These are phyloP conservation scores for Lactuca saligna DNA, from an alignment of 129 eudicot species.

Conservation along the genomic window DNA sequence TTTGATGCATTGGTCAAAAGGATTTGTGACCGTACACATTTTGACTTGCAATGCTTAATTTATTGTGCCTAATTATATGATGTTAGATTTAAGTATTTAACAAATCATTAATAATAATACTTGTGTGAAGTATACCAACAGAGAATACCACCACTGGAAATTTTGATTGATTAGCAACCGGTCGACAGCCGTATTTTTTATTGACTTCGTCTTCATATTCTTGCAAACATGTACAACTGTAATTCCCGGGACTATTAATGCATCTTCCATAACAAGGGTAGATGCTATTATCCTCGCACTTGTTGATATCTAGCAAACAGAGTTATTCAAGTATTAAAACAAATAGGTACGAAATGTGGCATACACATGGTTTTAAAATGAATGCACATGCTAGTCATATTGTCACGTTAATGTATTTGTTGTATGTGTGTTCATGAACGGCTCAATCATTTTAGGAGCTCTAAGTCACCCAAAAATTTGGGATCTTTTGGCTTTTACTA, in stretches of 20 bases:
- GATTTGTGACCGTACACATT: too few relatives aligned
- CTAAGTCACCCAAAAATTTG: too few relatives aligned
- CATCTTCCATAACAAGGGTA: constrained; percentile 2
- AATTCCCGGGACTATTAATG: constrained; percentile 37
- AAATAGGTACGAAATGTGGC: background rate
- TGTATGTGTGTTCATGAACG: too few relatives aligned
- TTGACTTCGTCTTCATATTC: constrained; percentile 31
- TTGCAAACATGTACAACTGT: constrained; percentile 31
- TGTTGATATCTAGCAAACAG: constrained; percentile 37
- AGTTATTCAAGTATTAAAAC: background rate
- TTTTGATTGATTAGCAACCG: background rate
- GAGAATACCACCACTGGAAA: background rate
- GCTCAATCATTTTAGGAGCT: too few relatives aligned
- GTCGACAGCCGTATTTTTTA: constrained; percentile 21
- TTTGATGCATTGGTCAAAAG: too few relatives aligned
- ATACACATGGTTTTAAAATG: background rate
- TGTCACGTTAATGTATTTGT: too few relatives aligned
- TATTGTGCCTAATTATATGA: too few relatives aligned
- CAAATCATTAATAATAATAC: too few relatives aligned
- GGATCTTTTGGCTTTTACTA: too few relatives aligned
- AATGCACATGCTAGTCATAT: too few relatives aligned
- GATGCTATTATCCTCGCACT: constrained; percentile 21
- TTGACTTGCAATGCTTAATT: too few relatives aligned
- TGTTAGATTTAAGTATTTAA: too few relatives aligned
- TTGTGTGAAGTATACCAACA: background rate